Conservation (phyloP, 179 eudicot genomes). For the Camellia oleifera region DNA sequence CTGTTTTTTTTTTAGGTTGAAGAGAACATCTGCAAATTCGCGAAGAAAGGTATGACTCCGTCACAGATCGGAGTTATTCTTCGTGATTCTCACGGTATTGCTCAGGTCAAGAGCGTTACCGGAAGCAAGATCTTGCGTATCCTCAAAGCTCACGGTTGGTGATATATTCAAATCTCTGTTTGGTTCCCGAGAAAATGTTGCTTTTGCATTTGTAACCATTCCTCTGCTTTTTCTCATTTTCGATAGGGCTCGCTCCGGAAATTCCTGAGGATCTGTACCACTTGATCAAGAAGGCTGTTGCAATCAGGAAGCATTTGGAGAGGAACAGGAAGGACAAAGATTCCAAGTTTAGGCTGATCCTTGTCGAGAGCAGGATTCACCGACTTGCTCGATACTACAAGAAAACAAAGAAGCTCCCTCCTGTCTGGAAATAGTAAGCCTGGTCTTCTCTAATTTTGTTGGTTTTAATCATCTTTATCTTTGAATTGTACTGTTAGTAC, state of each 20-base stretch:
- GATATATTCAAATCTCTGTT: neutral
- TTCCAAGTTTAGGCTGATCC: constrained; percentile 41
- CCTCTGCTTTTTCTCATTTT: neutral
- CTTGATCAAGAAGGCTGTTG: constrained; percentile 46
- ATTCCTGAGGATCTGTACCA: constrained; percentile 44
- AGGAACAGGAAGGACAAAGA: constrained; percentile 52
- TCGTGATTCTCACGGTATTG: constrained; percentile 42
- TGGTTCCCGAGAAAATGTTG: neutral
- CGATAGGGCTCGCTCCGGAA: constrained; percentile 33
- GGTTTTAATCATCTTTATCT: neutral
- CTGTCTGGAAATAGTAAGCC: constrained; percentile 44
- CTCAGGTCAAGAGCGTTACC: constrained; percentile 39
- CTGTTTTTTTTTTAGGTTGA: constrained; percentile 23
- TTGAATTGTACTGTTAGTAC: neutral
- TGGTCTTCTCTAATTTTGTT: neutral
- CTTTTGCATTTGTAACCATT: neutral
- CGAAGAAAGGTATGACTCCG: constrained; percentile 42
- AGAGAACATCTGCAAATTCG: constrained; percentile 38
- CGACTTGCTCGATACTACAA: constrained; percentile 47
- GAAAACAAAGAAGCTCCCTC: constrained; percentile 49
- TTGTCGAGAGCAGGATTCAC: constrained; percentile 44
- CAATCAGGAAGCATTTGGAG: constrained; percentile 41
- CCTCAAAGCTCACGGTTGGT: constrained; percentile 37
- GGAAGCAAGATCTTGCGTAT: constrained; percentile 44
- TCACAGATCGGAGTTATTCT: constrained; percentile 43